Conservation (phyloP, 805 yeast species). For the Candida tallmaniae region DNA sequence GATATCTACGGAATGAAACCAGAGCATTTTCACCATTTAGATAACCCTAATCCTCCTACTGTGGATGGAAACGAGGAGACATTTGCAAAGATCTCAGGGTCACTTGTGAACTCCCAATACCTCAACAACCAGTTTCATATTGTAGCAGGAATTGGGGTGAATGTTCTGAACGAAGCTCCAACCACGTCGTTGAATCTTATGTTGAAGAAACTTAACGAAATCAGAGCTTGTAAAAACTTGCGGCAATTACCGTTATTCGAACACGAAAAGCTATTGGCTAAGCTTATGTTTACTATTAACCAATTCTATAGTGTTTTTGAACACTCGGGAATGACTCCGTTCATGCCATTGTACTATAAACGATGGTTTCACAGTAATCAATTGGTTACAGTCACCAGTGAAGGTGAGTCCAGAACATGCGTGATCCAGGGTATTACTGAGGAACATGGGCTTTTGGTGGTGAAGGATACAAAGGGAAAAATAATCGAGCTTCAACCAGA, state of each 20-base stretch:
- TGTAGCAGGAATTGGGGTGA: slow-evolving; percentile 84
- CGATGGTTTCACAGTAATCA: slow-evolving; percentile 85
- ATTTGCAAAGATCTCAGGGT: slow-evolving; percentile 77
- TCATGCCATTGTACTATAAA: slow-evolving; percentile 67
- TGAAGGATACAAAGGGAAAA: slow-evolving; percentile 65
- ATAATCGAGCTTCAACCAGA: slow-evolving; percentile 83
- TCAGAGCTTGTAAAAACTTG: slow-evolving; percentile 41
- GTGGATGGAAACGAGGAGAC: slow-evolving; percentile 56
- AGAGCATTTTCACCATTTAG: slow-evolving; percentile 34
- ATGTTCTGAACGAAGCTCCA: slow-evolving; percentile 81
- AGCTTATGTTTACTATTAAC: slow-evolving; percentile 61
- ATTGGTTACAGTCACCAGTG: slow-evolving; percentile 54
- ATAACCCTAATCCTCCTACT: slow-evolving; percentile 26
- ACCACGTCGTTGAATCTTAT: slow-evolving; percentile 82
- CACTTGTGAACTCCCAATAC: slow-evolving; percentile 74
- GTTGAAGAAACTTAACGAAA: slow-evolving; percentile 54
- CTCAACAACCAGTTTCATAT: slow-evolving; percentile 56
- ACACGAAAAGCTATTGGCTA: slow-evolving; percentile 59
- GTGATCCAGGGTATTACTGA: slow-evolving; percentile 73
- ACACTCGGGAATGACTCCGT: slow-evolving; percentile 60
- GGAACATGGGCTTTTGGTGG: slow-evolving; percentile 81
- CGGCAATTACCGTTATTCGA: slow-evolving; percentile 42
- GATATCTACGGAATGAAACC: slow-evolving; percentile 79
- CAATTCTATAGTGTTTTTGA: slow-evolving; percentile 55
- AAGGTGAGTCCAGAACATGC: slow-evolving; percentile 47